Evolutionary conservation across 139 green algal genomes (phyloP).

Genomic region (Auxenochlorella pyrenoidosa): DNA sequence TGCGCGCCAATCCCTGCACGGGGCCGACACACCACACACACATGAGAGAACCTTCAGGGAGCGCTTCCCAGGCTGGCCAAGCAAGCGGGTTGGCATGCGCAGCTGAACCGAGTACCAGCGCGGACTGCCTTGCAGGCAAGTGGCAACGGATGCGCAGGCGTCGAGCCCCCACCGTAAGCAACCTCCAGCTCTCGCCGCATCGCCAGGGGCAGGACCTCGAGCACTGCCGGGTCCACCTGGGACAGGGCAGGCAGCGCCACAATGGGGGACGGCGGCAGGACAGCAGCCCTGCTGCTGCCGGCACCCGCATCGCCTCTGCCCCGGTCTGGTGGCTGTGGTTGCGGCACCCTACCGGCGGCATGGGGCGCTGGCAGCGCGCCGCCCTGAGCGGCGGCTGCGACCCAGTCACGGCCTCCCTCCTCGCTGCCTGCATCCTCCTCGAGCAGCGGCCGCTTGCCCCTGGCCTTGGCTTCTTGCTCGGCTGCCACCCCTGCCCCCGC

Average conservation of each 20-base stretch:
- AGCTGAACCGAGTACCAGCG: no score
- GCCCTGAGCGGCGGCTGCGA: neutral
- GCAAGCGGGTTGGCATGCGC: neutral
- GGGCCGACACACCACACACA: no score
- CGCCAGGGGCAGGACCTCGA: conserved; percentile 72
- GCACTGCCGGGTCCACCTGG: conserved; percentile 75
- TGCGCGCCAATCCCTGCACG: conserved; percentile 9
- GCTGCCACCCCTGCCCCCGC: conserved; percentile 3
- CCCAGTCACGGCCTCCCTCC: neutral
- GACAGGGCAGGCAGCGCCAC: conserved; percentile 58
- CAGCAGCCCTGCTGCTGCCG: neutral
- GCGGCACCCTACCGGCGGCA: neutral
- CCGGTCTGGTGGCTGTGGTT: neutral
- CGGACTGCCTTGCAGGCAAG: no score
- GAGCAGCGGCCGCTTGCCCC: neutral
- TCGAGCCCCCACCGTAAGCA: conserved; percentile 59
- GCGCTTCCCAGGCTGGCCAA: neutral
- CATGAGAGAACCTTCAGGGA: neutral
- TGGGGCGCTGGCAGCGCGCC: neutral
- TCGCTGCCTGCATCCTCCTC: neutral
- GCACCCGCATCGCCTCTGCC: neutral
- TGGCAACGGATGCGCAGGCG: neutral
- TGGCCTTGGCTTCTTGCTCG: neutral
- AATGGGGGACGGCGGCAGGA: neutral
- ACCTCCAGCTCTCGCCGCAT: conserved; percentile 74